Conservation (phyloP, 495 filamentous ascomycete genomes). For the Ramalina intermedia region DNA sequence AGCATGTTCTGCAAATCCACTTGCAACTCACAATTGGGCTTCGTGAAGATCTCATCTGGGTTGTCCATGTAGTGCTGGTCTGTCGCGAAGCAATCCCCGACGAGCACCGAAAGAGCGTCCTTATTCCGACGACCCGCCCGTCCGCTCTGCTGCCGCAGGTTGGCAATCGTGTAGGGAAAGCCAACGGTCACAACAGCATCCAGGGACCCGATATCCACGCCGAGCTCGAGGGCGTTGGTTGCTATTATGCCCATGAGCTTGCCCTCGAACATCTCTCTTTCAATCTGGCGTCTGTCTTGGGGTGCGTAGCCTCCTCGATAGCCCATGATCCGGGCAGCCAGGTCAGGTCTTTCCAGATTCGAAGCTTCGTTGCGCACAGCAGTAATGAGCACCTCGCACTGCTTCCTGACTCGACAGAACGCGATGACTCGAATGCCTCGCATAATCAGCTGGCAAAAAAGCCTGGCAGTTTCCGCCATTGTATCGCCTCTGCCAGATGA, state of each 20-base stretch:
- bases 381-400: conserved; percentile 73
- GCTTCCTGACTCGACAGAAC: conserved; percentile 74
- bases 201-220: conserved; percentile 88
- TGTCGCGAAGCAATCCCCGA: conserved; percentile 84
- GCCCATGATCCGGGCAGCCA: conserved; percentile 73
- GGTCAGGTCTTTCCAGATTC: conserved; percentile 54
- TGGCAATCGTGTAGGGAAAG: conserved; percentile 91
- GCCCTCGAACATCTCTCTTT: conserved; percentile 94
- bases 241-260: conserved; percentile 87
- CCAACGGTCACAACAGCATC: conserved; percentile 90
- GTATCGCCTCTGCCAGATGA: conserved; percentile 73
- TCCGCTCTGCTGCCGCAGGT: conserved; percentile 87
- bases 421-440: conserved; percentile 87
- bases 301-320: conserved; percentile 94
- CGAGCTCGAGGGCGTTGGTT: conserved; percentile 83
- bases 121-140: conserved; percentile 86
- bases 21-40: conserved; percentile 76
- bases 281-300: conserved; percentile 80
- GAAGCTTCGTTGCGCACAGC: conserved; percentile 68
- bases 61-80: conserved; percentile 97
- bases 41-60: conserved; percentile 89
- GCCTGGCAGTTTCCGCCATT: conserved; percentile 65
- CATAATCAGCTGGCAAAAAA: conserved; percentile 83
- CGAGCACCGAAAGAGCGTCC: conserved; percentile 79
- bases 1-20: conserved; percentile 86